Percentiles rank a stretch among this genome's conserved stretches.
Conservation (phyloP, 805 yeast species). For the Komagataella kurtzmanii region DNA sequence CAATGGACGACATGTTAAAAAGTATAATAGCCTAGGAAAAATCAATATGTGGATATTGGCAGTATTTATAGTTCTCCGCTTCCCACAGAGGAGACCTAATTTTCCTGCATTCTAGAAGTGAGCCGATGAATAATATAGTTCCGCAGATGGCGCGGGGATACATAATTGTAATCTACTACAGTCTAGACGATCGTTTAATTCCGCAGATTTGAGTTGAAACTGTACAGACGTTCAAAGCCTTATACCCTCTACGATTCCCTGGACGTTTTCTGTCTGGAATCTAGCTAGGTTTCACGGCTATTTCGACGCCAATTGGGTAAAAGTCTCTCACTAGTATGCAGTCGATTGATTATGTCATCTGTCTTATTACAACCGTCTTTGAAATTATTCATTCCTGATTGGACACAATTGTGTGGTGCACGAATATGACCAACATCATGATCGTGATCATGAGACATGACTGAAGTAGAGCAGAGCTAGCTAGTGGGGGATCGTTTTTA, state of each 20-base stretch:
- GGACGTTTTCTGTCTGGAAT: neutral
- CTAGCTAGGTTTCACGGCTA: neutral
- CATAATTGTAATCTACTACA: neutral
- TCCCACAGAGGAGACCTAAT: neutral
- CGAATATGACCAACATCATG: neutral
- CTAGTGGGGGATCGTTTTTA: too few species aligned
- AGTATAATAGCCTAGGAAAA: neutral
- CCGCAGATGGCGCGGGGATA: neutral
- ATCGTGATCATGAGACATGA: too few species aligned
- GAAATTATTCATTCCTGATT: neutral
- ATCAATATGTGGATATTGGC: neutral
- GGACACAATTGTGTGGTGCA: neutral
- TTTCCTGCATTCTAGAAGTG: conserved; percentile 1
- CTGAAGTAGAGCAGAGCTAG: too few species aligned
- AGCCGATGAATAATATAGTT: neutral
- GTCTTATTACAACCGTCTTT: neutral
- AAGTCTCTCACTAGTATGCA: neutral
- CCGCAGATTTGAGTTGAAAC: neutral
- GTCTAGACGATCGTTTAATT: too few species aligned
- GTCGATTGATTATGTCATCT: neutral
- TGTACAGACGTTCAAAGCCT: neutral
- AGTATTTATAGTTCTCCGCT: neutral
- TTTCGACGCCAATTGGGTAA: neutral
- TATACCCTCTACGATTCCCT: neutral
- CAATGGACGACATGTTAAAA: neutral